Conservation (phyloP, 306 rosid genomes). For the Argentina anserina region DNA sequence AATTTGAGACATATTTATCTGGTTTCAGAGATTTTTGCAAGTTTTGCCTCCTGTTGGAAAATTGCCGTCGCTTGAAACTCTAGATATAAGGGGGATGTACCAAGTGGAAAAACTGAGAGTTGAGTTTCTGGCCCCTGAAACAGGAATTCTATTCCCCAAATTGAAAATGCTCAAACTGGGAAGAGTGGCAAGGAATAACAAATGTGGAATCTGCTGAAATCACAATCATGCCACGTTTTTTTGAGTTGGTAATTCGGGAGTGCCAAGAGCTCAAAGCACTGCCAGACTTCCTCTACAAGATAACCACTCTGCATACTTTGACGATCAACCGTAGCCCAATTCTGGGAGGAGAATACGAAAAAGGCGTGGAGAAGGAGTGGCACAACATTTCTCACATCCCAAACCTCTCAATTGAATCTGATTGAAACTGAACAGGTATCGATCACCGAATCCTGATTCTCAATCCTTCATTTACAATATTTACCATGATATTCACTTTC, state of each 20-base stretch:
- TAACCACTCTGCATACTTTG: neutral
- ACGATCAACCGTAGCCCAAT: neutral
- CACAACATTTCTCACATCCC: neutral
- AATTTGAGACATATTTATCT: neutral
- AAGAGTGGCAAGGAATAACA: neutral
- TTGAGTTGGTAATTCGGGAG: fast-evolving
- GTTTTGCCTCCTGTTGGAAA: constrained; percentile 10
- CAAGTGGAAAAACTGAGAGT: neutral
- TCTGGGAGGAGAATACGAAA: neutral
- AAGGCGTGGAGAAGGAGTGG: neutral
- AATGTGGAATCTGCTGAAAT: neutral
- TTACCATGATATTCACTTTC: too few relatives aligned
- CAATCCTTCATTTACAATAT: too few relatives aligned
- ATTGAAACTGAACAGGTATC: too few relatives aligned
- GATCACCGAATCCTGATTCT: too few relatives aligned
- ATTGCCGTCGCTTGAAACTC: neutral
- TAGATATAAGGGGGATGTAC: neutral
- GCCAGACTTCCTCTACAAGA: neutral
- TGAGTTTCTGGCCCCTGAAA: constrained; percentile 11
- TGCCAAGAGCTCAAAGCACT: neutral
- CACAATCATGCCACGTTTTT: neutral
- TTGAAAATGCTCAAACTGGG: too few relatives aligned
- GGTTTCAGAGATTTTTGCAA: fast-evolving
- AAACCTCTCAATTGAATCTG: neutral
- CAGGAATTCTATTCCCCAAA: too few relatives aligned